phyloP scores from a whole-genome alignment of 2,329 filamentous ascomycete species.

The Diaporthe amygdali region DNA sequence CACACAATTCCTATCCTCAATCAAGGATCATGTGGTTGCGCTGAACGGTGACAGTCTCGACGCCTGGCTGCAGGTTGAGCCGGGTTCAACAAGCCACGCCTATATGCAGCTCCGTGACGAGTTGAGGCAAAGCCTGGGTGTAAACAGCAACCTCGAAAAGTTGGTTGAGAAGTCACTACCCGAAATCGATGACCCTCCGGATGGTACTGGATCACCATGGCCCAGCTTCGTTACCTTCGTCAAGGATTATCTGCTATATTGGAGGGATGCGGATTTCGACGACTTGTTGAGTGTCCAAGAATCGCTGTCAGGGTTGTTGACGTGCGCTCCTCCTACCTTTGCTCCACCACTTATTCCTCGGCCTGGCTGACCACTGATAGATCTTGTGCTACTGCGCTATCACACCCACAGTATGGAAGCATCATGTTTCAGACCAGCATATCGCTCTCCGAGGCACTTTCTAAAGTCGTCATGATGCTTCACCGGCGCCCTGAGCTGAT shows the following conservation, averaged over 20 bases:
- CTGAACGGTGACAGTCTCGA: constrained; percentile 71
- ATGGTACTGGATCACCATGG: constrained; percentile 73
- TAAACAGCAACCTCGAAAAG: constrained; percentile 55
- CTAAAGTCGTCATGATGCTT: constrained; percentile 82
- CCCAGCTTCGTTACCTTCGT: constrained; percentile 79
- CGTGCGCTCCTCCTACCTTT: constrained; percentile 56
- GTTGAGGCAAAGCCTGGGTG: constrained; percentile 61
- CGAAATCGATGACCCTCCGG: constrained; percentile 66
- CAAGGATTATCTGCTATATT: constrained; percentile 79
- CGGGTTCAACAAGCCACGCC: constrained; percentile 59
- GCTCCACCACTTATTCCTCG: background rate
- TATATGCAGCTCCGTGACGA: constrained; percentile 74
- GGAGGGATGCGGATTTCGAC: constrained; percentile 79
- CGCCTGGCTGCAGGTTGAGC: constrained; percentile 77
- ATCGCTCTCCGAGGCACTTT: constrained; percentile 79
- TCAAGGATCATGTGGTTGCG: constrained; percentile 64
- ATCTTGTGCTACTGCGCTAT: constrained; percentile 82
- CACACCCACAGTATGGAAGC: constrained; percentile 78
- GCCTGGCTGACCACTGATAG: constrained; percentile 45
- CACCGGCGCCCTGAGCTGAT: constrained; percentile 82
- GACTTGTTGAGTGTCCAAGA: constrained; percentile 79
- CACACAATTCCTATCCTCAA: constrained; percentile 69
- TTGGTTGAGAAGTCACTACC: constrained; percentile 70
- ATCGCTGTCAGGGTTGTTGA: constrained; percentile 73
- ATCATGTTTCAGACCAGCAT: constrained; percentile 85